A percentile compares a stretch with the other conserved stretches of the same genome.
Conservation (phyloP, 2,329 filamentous ascomycete species). For the Xylariaceae sp. region DNA sequence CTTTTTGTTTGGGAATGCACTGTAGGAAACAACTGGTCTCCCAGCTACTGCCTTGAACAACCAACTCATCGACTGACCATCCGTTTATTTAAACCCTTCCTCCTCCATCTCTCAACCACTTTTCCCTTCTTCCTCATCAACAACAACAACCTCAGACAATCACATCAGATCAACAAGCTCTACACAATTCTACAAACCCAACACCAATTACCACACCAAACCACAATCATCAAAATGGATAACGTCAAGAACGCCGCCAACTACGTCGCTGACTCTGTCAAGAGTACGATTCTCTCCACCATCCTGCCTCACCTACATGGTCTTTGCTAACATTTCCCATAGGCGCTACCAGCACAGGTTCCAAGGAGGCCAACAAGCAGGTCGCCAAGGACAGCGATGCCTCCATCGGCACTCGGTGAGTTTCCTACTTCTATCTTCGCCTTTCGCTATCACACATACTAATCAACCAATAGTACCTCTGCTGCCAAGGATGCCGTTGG, state of each 20-base stretch:
- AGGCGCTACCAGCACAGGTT: constrained; percentile 56
- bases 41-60: background rate
- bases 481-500: constrained; percentile 57
- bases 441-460: constrained; percentile 23
- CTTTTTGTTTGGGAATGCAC: constrained; percentile 1
- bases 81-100: constrained; percentile 35
- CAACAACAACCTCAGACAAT: constrained; percentile 18
- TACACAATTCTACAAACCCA: background rate
- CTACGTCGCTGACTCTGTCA: constrained; percentile 71
- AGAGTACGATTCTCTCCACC: constrained; percentile 49
- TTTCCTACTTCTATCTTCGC: background rate
- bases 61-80: background rate
- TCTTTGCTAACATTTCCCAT: constrained; percentile 8
- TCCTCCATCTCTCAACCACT: constrained; percentile 11
- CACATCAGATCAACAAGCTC: constrained; percentile 29
- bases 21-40: background rate
- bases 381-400: constrained; percentile 68
- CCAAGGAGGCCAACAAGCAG: constrained; percentile 75
- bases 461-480: constrained; percentile 47
- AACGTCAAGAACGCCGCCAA: constrained; percentile 67
- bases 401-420: constrained; percentile 60
- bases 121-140: constrained; percentile 22
- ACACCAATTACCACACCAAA: constrained; percentile 25
- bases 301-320: background rate
- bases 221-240: constrained; percentile 52